These are phyloP conservation scores for Apostasia ramifera DNA, from an alignment of 106 monocot genomes.

Conservation along the genomic window DNA sequence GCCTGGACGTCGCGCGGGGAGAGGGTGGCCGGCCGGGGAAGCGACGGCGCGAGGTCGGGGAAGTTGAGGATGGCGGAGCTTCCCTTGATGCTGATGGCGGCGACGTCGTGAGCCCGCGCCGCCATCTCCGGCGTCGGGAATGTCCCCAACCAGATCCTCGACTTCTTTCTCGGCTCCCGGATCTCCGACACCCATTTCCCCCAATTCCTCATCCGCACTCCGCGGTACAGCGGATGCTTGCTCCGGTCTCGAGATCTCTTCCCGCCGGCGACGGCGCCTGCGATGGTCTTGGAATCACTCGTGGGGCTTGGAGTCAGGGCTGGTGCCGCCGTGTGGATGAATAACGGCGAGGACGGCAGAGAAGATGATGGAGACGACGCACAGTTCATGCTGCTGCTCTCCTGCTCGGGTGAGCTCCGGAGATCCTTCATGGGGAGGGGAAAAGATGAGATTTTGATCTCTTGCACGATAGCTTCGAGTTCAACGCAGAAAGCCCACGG, in stretches of 20 bases:
- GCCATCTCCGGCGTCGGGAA: conserved; percentile 38
- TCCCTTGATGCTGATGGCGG: conserved; percentile 23
- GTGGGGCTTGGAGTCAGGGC: conserved; percentile 4
- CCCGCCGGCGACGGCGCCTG: not conserved
- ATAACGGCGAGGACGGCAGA: not conserved
- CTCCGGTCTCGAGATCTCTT: conserved; percentile 5
- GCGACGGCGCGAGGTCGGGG: conserved; percentile 25
- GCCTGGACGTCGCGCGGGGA: conserved; percentile 36
- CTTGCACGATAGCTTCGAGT: not conserved
- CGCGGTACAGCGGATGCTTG: conserved; percentile 27
- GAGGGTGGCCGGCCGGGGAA: conserved; percentile 24
- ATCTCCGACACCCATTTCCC: conserved; percentile 45
- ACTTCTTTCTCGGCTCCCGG: conserved; percentile 37
- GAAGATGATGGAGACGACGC: not conserved
- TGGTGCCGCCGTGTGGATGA: not conserved
- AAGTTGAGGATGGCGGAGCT: conserved; percentile 32
- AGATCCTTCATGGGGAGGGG: not conserved
- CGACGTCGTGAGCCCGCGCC: conserved; percentile 18
- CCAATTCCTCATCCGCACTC: conserved; percentile 33
- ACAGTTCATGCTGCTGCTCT: conserved; percentile 12
- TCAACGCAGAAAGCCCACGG: not conserved
- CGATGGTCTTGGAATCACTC: not conserved
- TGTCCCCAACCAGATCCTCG: conserved; percentile 38
- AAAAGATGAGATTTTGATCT: not conserved
- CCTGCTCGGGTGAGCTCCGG: not conserved